These are phyloP conservation scores for Tolypocladium endophyticum DNA, from an alignment of 2,329 filamentous ascomycete genomes.

Conservation along the genomic window DNA sequence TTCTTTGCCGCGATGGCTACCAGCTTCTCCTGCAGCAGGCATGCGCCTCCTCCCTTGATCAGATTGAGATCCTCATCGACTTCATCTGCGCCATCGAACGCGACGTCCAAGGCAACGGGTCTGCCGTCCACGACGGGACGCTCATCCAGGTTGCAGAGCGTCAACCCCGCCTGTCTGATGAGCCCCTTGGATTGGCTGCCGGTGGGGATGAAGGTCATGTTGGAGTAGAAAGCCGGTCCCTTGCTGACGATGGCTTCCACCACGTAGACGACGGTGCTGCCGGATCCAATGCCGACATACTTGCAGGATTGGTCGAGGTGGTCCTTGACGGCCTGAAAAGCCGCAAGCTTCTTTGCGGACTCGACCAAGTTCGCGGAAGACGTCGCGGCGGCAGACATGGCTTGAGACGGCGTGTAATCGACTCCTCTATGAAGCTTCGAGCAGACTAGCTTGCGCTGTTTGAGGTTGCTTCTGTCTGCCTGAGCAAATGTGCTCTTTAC, in stretches of 20 bases:
- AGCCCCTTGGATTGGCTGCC: constrained; percentile 84
- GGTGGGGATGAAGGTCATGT: constrained; percentile 83
- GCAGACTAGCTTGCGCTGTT: neutral
- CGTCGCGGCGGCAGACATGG: neutral
- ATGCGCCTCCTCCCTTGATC: constrained; percentile 97
- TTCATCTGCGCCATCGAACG: constrained; percentile 95
- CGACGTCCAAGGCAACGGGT: constrained; percentile 62
- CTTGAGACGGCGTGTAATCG: neutral
- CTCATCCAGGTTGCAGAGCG: constrained; percentile 67
- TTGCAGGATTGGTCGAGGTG: constrained; percentile 54
- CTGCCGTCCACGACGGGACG: constrained; percentile 40
- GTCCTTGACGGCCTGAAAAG: constrained; percentile 61
- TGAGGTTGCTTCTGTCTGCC: neutral
- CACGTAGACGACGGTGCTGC: constrained; percentile 74
- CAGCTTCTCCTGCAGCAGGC: constrained; percentile 94
- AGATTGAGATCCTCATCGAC: constrained; percentile 91
- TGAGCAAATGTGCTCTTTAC: neutral
- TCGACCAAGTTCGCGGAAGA: constrained; percentile 40
- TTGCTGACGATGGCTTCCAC: constrained; percentile 67
- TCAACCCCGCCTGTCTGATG: constrained; percentile 68
- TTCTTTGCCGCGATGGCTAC: constrained; percentile 76
- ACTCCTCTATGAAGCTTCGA: neutral
- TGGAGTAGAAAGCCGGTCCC: constrained; percentile 38
- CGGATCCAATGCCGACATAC: constrained; percentile 70
- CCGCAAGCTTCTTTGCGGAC: constrained; percentile 64